phyloP scores from a whole-genome alignment of 805 yeast genomes.

The Ogataea paraovalis region DNA sequence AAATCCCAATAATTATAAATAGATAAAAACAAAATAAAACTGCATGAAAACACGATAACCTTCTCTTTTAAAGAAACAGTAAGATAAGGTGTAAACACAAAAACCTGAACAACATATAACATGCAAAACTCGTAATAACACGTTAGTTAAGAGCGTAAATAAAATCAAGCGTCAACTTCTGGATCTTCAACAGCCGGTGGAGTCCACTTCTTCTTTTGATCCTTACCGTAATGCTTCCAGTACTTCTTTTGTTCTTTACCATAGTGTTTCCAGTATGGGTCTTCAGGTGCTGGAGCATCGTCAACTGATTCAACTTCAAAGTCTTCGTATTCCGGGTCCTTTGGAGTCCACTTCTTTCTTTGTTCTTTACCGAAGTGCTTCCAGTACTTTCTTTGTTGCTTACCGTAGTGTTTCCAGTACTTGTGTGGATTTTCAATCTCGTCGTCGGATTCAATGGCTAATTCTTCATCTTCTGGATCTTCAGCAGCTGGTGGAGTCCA shows the following conservation, averaged over 20 bases:
- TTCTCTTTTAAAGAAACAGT: no score
- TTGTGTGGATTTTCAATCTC: neutral
- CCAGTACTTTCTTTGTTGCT: neutral
- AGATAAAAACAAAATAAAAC: neutral
- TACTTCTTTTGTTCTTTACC: neutral
- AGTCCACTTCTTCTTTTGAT: conserved; percentile 1
- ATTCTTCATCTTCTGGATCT: neutral
- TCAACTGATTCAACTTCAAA: neutral
- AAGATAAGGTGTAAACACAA: no score
- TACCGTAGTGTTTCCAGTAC: conserved; percentile 1
- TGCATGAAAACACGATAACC: neutral
- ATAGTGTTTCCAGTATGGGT: neutral
- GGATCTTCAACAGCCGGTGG: neutral
- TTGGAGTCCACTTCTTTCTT: neutral
- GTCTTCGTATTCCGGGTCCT: conserved; percentile 7
- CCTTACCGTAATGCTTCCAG: conserved; percentile 1
- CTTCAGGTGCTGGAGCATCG: neutral
- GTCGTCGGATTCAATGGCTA: neutral
- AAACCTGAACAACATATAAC: neutral
- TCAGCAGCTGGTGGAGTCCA: conserved; percentile 1
- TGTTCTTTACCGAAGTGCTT: neutral
- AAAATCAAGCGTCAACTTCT: conserved; percentile 6
- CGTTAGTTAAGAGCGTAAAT: neutral
- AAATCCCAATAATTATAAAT: neutral
- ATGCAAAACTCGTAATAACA: no score